Percentiles rank a stretch among this genome's conserved stretches.
These are phyloP conservation scores for Sicyos baderoa DNA, from an alignment of 306 rosid species.

Conservation along the genomic window DNA sequence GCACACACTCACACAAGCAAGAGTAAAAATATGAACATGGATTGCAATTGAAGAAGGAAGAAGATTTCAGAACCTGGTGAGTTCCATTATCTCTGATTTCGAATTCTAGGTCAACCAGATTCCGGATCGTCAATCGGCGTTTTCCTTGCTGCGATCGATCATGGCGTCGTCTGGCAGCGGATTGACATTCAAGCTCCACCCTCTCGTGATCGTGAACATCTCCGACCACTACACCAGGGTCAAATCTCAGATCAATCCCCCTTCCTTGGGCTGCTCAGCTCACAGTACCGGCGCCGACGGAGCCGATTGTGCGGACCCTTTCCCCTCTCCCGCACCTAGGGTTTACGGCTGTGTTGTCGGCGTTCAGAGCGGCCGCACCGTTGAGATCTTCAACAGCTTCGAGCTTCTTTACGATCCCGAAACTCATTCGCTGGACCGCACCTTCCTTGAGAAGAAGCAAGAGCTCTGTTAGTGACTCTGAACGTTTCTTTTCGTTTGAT, in stretches of 20 bases:
- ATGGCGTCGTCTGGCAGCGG: constrained; percentile 94
- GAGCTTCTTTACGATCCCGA: constrained; percentile 78
- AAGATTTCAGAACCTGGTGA: not conserved
- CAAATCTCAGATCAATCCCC: constrained; percentile 69
- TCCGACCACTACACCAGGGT: constrained; percentile 89
- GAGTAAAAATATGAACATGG: not conserved
- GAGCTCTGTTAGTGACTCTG: constrained; percentile 60
- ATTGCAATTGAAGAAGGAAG: constrained; percentile 8
- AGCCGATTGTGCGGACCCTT: constrained; percentile 18
- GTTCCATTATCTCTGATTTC: not conserved
- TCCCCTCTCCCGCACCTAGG: constrained; percentile 28
- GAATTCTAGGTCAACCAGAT: not conserved
- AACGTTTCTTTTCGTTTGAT: not conserved
- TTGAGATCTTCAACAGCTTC: constrained; percentile 97
- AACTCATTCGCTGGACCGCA: constrained; percentile 73
- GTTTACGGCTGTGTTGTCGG: constrained; percentile 95
- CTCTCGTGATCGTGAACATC: constrained; percentile 85
- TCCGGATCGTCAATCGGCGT: not conserved
- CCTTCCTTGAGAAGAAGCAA: constrained; percentile 94
- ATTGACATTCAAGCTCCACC: constrained; percentile 88
- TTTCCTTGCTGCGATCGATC: constrained; percentile 30
- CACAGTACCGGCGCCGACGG: constrained; percentile 32
- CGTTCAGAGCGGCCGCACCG: constrained; percentile 94
- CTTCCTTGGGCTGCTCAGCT: constrained; percentile 19
- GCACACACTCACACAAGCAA: no score